These are phyloP conservation scores for Hapsidospora chrysogenum DNA, from an alignment of 495 filamentous ascomycete species.

Conservation along the genomic window DNA sequence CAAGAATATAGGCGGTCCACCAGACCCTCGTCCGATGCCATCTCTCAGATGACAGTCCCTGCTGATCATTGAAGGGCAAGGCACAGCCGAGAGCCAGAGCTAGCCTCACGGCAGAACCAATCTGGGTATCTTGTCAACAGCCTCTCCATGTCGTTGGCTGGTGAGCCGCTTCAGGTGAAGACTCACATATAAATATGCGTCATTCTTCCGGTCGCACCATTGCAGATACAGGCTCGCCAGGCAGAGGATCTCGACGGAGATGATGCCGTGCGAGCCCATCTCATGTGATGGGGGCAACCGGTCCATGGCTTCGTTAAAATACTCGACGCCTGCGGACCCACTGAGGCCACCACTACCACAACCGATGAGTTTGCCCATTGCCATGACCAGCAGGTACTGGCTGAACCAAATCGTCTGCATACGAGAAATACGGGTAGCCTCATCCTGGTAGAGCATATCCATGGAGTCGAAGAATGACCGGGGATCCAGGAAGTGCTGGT, in stretches of 20 bases:
- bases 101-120: not conserved
- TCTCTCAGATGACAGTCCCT: not conserved
- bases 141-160: no score
- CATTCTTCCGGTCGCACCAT: constrained; percentile 2
- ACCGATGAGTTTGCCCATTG: not conserved
- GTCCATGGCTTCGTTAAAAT: not conserved
- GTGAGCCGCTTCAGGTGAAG: no score
- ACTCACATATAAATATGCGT: constrained; percentile 1
- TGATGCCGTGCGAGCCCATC: not conserved
- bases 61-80: not conserved
- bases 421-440: not conserved
- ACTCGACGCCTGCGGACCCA: not conserved
- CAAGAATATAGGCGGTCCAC: not conserved
- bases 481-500: constrained; percentile 1
- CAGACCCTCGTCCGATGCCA: not conserved
- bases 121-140: not conserved
- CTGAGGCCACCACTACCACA: no score
- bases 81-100: not conserved
- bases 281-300: not conserved
- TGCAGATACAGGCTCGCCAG: not conserved
- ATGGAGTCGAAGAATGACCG: not conserved
- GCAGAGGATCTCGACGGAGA: not conserved
- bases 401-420: not conserved
- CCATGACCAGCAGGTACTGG: constrained; percentile 2
- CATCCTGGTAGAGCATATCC: not conserved